Base-by-base conservation (phyloP, 225 moss, liverwort and hornwort species). In the Bryoerythrophyllum caledonicum region DNA sequence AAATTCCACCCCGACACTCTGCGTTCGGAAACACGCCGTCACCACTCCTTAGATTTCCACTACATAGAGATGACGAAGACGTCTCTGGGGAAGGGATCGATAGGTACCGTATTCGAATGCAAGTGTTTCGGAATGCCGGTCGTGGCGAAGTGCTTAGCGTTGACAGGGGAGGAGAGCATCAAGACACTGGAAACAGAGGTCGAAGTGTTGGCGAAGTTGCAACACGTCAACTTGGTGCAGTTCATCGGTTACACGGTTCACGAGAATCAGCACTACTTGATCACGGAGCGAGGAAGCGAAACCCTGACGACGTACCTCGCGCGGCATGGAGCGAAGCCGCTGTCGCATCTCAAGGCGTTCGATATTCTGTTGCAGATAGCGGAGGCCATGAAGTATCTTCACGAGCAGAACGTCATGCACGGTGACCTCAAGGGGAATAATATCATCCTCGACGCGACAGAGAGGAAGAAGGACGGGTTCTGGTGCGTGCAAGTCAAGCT, bases 381-480 rank as follows among this genome's bases (percentile, higher is more conserved):
- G 17, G 76, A 84, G 66, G 86, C 57, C 46, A 84, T 87, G 86
- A 83, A 75, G 41, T 87, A 87, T 25, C 86, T 87, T 32, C 86
- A 84, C 64, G 79, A 87, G 53, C 76, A 70, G 34, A 52, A 79
- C 27, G 70, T 87, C 58, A 51, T 70, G 70, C 83, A 83, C 34
- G 81, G 86, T 17, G 62, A 74, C 70, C 79, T 84, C 19, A 79
- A 87, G 76, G 66, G 68, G 16, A 84, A 44, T 8, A 84, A 87
- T 13, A 59, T 87, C 43, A 63, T 87, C 60, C 70, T 87, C 26
- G 57, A 79, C 51, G 48, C 78, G 19, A 70, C 38, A 6, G 86
- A 87, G 73, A 53, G 72, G 43, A 46, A 61, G 41, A 78, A 78
- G 63, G 76, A 78, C 57, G 76, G 63, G 25, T 86, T 80, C 78